Percentiles rank a stretch among this genome's conserved stretches.
Conservation (phyloP, 352 stramenopile genomes). For the Plasmopara halstedii region DNA sequence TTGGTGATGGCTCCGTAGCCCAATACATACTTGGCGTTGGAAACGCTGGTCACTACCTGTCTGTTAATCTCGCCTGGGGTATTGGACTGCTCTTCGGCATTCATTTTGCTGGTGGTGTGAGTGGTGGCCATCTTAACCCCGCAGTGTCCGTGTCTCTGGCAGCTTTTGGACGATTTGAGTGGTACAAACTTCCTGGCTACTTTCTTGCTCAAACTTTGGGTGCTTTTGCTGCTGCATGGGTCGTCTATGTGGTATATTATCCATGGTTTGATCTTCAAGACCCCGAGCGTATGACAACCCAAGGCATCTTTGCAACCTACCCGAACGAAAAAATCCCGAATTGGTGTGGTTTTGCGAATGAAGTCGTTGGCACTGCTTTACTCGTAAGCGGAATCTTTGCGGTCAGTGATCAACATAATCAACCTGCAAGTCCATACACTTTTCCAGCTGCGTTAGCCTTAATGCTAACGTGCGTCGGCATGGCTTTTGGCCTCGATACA, state of each 20-base stretch:
- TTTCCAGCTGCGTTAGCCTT: slow-evolving; percentile 27
- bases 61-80: slow-evolving; percentile 49
- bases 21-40: slow-evolving; percentile 43
- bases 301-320: slow-evolving; percentile 45
- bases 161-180: slow-evolving; percentile 43
- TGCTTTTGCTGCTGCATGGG: slow-evolving; percentile 31
- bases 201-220: slow-evolving; percentile 37
- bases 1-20: slow-evolving; percentile 49
- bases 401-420: slow-evolving; percentile 36
- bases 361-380: slow-evolving; percentile 37
- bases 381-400: slow-evolving; percentile 39
- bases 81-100: slow-evolving; percentile 56
- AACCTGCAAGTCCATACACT: slow-evolving; percentile 30
- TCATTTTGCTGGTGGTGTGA: slow-evolving; percentile 45
- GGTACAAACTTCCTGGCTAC: slow-evolving; percentile 46
- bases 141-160: slow-evolving; percentile 50
- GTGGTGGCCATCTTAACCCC: slow-evolving; percentile 55
- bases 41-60: slow-evolving; percentile 40
- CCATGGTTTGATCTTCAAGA: slow-evolving; percentile 43
- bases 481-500: slow-evolving; percentile 32
- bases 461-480: slow-evolving; percentile 28
- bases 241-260: slow-evolving; percentile 58
- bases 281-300: slow-evolving; percentile 25
- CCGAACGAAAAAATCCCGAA: slow-evolving; percentile 32
- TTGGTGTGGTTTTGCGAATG: slow-evolving; percentile 30